A percentile compares a stretch with the other conserved stretches of the same genome.
Evolutionary conservation across 768 basidiomycete species (phyloP).

Genomic region (Lactifluus rugatus): DNA sequence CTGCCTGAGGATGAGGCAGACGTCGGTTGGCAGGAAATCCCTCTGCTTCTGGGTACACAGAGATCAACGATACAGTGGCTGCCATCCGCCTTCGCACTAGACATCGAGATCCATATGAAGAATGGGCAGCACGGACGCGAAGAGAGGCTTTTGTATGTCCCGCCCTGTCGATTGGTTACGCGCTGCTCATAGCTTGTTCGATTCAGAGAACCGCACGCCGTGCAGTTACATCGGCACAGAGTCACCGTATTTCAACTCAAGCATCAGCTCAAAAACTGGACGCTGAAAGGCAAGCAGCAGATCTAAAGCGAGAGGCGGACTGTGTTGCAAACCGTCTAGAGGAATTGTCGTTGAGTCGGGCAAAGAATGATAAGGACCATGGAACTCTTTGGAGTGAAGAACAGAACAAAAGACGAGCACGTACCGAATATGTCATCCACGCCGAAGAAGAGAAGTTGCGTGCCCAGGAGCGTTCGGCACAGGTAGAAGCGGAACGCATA

Average conservation of each 20-base stretch:
- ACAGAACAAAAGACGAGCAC: slow-evolving; percentile 38
- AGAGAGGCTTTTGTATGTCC: slow-evolving; percentile 38
- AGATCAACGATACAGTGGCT: slow-evolving; percentile 37
- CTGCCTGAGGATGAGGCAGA: slow-evolving; percentile 1
- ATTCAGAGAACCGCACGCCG: slow-evolving; percentile 33
- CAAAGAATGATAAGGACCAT: slow-evolving; percentile 38
- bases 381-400: slow-evolving; percentile 38
- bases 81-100: slow-evolving; percentile 36
- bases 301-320: slow-evolving; percentile 41
- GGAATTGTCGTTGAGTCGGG: slow-evolving; percentile 34
- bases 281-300: slow-evolving; percentile 28
- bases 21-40: background rate
- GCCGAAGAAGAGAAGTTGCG: slow-evolving; percentile 51
- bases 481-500: slow-evolving; percentile 41
- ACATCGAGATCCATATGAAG: slow-evolving; percentile 40
- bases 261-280: slow-evolving; percentile 17
- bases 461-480: slow-evolving; percentile 47
- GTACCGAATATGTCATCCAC: slow-evolving; percentile 55
- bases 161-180: background rate
- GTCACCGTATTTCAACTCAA: slow-evolving; percentile 18
- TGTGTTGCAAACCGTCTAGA: slow-evolving; percentile 42
- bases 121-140: slow-evolving; percentile 40
- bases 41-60: slow-evolving; percentile 22
- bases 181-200: background rate
- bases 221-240: slow-evolving; percentile 20